Conservation (phyloP, 768 basidiomycete species). For the Multifurca ochricompacta region DNA sequence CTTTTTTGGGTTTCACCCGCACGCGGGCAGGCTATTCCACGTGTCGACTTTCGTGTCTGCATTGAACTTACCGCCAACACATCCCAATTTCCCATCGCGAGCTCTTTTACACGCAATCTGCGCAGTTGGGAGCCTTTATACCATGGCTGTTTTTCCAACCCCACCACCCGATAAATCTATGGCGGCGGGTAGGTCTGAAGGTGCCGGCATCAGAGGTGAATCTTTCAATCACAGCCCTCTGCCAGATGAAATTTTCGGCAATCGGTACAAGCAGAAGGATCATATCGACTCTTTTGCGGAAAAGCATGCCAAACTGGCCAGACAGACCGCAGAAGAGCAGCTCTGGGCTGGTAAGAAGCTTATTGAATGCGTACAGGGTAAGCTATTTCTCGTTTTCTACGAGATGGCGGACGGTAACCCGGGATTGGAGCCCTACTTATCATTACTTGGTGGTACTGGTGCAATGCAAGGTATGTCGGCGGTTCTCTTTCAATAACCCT, state of each 20-base stretch:
- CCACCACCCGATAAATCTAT: constrained; percentile 39
- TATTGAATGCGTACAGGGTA: constrained; percentile 19
- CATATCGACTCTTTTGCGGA: constrained; percentile 22
- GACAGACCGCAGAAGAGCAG: constrained; percentile 12
- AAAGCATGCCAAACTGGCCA: constrained; percentile 18
- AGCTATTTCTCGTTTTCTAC: neutral
- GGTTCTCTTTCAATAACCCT: neutral
- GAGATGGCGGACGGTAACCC: neutral
- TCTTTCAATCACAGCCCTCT: neutral
- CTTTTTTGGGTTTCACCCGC: constrained; percentile 74
- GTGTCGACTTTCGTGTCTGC: constrained; percentile 54
- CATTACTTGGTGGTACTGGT: constrained; percentile 68
- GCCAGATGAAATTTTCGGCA: constrained; percentile 23
- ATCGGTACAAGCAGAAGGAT: constrained; percentile 15
- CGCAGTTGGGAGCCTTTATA: constrained; percentile 70
- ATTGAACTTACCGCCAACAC: constrained; percentile 55
- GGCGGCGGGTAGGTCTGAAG: constrained; percentile 28
- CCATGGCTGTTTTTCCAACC: constrained; percentile 53
- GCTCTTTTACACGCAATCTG: constrained; percentile 82
- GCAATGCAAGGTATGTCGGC: constrained; percentile 51
- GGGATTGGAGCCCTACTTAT: constrained; percentile 47
- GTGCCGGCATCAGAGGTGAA: neutral
- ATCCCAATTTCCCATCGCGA: constrained; percentile 64
- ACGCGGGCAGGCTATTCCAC: constrained; percentile 65
- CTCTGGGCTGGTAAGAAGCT: constrained; percentile 11